Evolutionary conservation across 73 alveolate genomes (phyloP).

Genomic region (Durusdinium trenchii): DNA sequence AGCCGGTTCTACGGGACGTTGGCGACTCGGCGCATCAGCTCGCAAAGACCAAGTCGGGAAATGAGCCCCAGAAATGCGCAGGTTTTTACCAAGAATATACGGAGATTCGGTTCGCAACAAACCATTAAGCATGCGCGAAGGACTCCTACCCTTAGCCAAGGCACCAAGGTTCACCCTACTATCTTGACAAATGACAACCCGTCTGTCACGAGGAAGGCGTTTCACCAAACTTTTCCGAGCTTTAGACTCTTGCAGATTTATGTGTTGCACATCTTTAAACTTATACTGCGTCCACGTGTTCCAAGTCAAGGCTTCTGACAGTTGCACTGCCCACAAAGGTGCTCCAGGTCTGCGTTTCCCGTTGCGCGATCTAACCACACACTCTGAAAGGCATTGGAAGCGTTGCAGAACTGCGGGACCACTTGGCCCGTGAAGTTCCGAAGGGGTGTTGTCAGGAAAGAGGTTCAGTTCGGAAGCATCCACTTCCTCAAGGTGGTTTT

Average conservation of each 20-base stretch:
- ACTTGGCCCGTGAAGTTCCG: not conserved
- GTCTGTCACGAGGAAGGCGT: not conserved
- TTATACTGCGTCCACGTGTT: not conserved
- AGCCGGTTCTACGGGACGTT: not conserved
- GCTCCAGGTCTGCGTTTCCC: not conserved
- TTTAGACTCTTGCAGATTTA: not conserved
- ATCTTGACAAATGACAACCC: not conserved
- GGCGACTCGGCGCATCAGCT: not conserved
- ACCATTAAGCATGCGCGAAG: not conserved
- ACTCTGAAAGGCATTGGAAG: too few species aligned
- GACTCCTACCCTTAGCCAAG: not conserved
- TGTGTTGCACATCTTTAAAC: not conserved
- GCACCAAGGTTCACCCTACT: not conserved
- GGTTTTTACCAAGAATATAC: not conserved
- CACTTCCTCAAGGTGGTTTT: too few species aligned
- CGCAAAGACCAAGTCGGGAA: conserved; percentile 15
- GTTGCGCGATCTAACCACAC: too few species aligned
- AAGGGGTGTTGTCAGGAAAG: not conserved
- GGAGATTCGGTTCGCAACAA: not conserved
- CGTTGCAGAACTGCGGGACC: not conserved
- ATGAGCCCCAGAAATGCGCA: not conserved
- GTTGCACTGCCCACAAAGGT: not conserved
- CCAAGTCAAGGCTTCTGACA: not conserved
- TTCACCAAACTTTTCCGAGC: conserved; percentile 6
- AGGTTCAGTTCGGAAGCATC: not conserved